Base-by-base conservation (phyloP, 2,329 filamentous ascomycete species). In the Cladophialophora chaetospira region DNA sequence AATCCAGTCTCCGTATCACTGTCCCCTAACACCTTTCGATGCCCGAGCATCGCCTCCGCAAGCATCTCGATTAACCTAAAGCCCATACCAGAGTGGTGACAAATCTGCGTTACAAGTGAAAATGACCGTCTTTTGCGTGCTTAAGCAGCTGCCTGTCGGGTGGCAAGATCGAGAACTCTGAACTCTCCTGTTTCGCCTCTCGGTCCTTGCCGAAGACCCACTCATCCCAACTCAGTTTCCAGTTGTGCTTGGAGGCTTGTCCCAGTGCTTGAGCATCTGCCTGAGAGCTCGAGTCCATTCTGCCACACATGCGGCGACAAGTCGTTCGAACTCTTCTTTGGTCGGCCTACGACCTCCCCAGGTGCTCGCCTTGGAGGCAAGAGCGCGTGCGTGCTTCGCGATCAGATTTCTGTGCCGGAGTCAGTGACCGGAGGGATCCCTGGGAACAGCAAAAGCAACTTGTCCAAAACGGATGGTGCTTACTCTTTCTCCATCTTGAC, bases 261-360 rank as follows among this genome's bases (percentile, higher is more conserved):
- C 74, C 88, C 88, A 91, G 68, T 90, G 86, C 53, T 83, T 74
- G 58, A 91, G 73, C 84, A 91, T 84, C 53, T 81, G 82, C 31
- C 79, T 74, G 23, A 90, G 72, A 1, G 86, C 88, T 62, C 75
- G 75, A 26, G 76, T 82, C 88, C 88, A 91, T 70, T 90, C 87
- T 21, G 76, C 76, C 62, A 82, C 78, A 67, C 89, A 88, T 52
- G 82, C 86, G 31, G 74, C 76, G 1, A 84, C 77, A 28, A 91
- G 78, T 69, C 84, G 79, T 3, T 78, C 72, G 0, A 83, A 76
- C 55, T 86, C 81, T 1, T 82, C 80, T 1, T 75, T 67, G 1
- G 79, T 75, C 0, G 88, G 87, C 23, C 74, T 70, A 29, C 76
- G 76, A 1, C 78, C 81, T 44, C 82, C 87, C 88, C 88, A 91